These are phyloP conservation scores for Fraxinus dipetala DNA, from an alignment of 305 asterid genomes.

Conservation along the genomic window DNA sequence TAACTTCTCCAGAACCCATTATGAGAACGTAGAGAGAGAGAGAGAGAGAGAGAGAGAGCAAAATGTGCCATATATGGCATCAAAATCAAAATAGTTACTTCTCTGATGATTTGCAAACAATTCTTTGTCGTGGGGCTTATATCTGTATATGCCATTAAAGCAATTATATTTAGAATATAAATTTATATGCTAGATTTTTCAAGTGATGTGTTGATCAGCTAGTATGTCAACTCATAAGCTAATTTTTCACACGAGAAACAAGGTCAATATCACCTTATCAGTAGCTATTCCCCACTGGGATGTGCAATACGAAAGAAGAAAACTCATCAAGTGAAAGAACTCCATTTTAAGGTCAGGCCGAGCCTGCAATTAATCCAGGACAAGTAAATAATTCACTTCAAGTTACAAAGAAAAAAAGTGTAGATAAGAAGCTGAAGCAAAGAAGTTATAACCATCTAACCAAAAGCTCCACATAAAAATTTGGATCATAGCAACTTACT, in stretches of 20 bases:
- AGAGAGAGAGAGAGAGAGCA: background rate
- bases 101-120: background rate
- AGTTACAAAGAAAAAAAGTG: conserved; percentile 4
- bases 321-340: conserved; percentile 92
- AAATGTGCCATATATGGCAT: background rate
- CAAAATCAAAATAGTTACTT: background rate
- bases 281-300: conserved; percentile 80
- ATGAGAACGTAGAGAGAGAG: background rate
- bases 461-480: background rate
- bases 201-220: conserved; percentile 17
- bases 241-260: conserved; percentile 8
- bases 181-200: background rate
- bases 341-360: conserved; percentile 96
- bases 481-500: conserved; percentile 45
- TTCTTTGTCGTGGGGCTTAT: background rate
- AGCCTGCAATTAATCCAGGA: conserved; percentile 56
- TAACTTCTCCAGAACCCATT: background rate
- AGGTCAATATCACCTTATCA: conserved; percentile 68
- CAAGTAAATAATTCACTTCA: conserved; percentile 14
- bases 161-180: background rate
- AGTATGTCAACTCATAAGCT: conserved; percentile 12
- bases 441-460: background rate
- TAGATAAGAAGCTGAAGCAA: conserved; percentile 16
- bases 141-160: background rate
- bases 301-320: conserved; percentile 87